Conservation (phyloP, 345 rosid species). For the Physaria fendleri region DNA sequence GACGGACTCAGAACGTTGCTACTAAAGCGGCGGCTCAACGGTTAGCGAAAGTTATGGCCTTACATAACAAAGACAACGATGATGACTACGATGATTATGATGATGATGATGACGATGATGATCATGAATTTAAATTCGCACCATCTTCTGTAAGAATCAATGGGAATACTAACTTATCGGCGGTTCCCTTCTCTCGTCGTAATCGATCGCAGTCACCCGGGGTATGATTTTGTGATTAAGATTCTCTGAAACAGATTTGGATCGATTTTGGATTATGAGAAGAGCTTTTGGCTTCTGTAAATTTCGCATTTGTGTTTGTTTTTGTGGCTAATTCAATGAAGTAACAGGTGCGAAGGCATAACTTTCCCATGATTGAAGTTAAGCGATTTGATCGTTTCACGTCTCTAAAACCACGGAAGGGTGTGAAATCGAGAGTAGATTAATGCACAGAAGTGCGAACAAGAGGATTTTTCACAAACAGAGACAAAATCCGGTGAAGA, state of each 20-base stretch:
- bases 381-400: no score
- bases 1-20: slow-evolving; percentile 79
- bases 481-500: no score
- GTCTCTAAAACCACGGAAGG: no score
- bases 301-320: background rate
- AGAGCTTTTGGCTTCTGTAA: background rate
- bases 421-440: no score
- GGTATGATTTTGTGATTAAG: no score
- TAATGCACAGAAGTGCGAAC: no score
- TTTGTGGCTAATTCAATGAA: slow-evolving; percentile 9
- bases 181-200: slow-evolving; percentile 38
- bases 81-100: no score
- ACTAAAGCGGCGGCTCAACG: slow-evolving; percentile 93
- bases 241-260: background rate
- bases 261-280: no score
- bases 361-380: no score
- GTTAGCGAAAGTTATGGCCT: slow-evolving; percentile 93
- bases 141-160: slow-evolving; percentile 31
- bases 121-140: slow-evolving; percentile 55
- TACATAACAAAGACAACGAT: slow-evolving; percentile 54
- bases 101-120: slow-evolving; percentile 47
- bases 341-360: no score
- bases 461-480: no score
- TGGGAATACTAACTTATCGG: no score
- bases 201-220: slow-evolving; percentile 85